Evolutionary conservation across 2,329 filamentous ascomycete species (phyloP).

Genomic region (Daldinia sp.): DNA sequence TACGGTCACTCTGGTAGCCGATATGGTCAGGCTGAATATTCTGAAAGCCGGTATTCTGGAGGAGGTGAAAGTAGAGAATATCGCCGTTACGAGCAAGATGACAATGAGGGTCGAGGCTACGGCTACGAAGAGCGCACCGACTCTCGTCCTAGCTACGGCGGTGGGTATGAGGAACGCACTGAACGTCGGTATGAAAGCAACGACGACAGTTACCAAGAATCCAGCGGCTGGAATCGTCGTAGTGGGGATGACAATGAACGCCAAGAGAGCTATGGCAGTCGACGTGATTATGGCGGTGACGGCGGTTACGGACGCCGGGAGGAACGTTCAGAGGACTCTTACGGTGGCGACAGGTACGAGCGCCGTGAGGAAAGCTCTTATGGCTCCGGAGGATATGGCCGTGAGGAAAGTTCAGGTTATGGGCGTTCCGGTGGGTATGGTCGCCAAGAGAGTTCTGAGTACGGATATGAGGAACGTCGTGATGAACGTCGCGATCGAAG

Average conservation of each 20-base stretch:
- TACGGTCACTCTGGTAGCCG: slow-evolving; percentile 68
- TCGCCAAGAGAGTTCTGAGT: slow-evolving; percentile 38
- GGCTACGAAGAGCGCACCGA: slow-evolving; percentile 71
- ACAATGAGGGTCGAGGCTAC: slow-evolving; percentile 61
- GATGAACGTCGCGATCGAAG: slow-evolving; percentile 42
- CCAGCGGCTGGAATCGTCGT: slow-evolving; percentile 45
- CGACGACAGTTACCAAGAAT: slow-evolving; percentile 49
- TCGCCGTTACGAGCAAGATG: slow-evolving; percentile 70
- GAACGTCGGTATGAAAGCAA: slow-evolving; percentile 63
- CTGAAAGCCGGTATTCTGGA: slow-evolving; percentile 67
- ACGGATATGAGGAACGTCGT: slow-evolving; percentile 35
- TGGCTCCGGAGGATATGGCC: slow-evolving; percentile 35
- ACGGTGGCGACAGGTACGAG: slow-evolving; percentile 33
- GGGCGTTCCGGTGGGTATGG: slow-evolving; percentile 32
- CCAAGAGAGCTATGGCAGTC: slow-evolving; percentile 32
- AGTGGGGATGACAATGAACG: slow-evolving; percentile 20
- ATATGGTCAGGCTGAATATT: slow-evolving; percentile 72
- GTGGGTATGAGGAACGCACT: slow-evolving; percentile 70
- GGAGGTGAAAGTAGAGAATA: slow-evolving; percentile 71
- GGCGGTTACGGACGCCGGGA: slow-evolving; percentile 48
- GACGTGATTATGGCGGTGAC: slow-evolving; percentile 12
- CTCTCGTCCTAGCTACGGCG: slow-evolving; percentile 62
- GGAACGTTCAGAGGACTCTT: slow-evolving; percentile 42
- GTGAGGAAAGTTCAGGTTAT: slow-evolving; percentile 37
- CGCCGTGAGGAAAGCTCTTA: slow-evolving; percentile 43